phyloP scores from a whole-genome alignment of 2,329 filamentous ascomycete species.

The Fusarium acutatum region DNA sequence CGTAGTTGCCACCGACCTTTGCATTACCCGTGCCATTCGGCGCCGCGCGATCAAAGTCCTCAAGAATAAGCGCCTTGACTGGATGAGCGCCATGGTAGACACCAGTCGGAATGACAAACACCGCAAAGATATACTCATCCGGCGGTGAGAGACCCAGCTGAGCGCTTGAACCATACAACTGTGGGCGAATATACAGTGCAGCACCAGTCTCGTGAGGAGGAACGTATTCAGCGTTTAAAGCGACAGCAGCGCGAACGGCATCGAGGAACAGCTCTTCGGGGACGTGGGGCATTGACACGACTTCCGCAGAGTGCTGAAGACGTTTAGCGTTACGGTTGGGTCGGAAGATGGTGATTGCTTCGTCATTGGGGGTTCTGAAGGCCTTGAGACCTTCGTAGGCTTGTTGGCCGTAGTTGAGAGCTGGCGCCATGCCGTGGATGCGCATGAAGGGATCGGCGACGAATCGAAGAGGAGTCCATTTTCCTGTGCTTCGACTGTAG shows the following conservation, averaged over 20 bases:
- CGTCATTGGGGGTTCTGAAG: slow-evolving; percentile 78
- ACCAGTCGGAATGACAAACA: slow-evolving; percentile 90
- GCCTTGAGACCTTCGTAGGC: slow-evolving; percentile 99
- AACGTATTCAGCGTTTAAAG: slow-evolving; percentile 88
- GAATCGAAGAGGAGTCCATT: slow-evolving; percentile 83
- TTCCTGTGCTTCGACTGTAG: slow-evolving; percentile 76
- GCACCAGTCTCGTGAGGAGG: slow-evolving; percentile 89
- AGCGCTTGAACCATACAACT: slow-evolving; percentile 86
- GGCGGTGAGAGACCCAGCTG: slow-evolving; percentile 88
- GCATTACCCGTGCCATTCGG: slow-evolving; percentile 88
- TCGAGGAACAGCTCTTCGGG: slow-evolving; percentile 79
- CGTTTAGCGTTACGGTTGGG: slow-evolving; percentile 84
- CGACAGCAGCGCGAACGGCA: slow-evolving; percentile 81
- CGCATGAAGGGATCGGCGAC: slow-evolving; percentile 84
- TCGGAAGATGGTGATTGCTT: slow-evolving; percentile 84
- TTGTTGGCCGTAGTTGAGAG: slow-evolving; percentile 96
- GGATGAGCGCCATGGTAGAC: slow-evolving; percentile 93
- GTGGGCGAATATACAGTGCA: slow-evolving; percentile 90
- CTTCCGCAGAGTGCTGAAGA: slow-evolving; percentile 84
- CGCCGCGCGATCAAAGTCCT: slow-evolving; percentile 94
- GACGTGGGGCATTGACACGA: slow-evolving; percentile 83
- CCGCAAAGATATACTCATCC: slow-evolving; percentile 90
- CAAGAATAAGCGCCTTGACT: slow-evolving; percentile 86
- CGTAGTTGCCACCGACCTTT: slow-evolving; percentile 97
- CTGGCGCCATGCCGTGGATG: slow-evolving; percentile 94